Evolutionary conservation across 805 yeast species (phyloP).

Genomic region (Blastobotrys attinorum): DNA sequence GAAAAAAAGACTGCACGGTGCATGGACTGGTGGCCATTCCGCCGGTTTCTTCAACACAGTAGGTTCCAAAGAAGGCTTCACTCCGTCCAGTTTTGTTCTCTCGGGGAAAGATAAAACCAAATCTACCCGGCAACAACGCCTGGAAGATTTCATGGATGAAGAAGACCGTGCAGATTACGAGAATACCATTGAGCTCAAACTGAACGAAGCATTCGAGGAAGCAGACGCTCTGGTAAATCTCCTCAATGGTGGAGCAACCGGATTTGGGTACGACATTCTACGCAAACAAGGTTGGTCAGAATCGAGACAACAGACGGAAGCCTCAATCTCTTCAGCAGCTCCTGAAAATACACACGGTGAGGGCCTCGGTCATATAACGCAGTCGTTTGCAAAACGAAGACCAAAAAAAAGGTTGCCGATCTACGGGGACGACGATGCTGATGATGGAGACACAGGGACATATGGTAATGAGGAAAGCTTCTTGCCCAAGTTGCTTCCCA

Average conservation of each 20-base stretch:
- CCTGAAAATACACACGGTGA: not conserved
- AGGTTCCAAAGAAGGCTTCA: constrained; percentile 31
- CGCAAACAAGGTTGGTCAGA: not conserved
- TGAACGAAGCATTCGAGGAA: not conserved
- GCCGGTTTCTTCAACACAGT: constrained; percentile 30
- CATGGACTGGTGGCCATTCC: constrained; percentile 31
- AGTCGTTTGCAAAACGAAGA: constrained; percentile 2
- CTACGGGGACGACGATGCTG: constrained; percentile 20
- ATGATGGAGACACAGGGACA: no score
- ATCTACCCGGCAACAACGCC: constrained; percentile 8
- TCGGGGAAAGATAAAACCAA: constrained; percentile 13
- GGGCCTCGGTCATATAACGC: not conserved
- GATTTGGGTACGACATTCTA: not conserved
- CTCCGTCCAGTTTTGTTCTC: constrained; percentile 21
- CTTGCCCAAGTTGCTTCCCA: constrained; percentile 8
- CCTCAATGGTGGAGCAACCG: constrained; percentile 4
- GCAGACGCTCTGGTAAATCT: not conserved
- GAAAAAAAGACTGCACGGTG: constrained; percentile 24
- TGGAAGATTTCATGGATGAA: constrained; percentile 29
- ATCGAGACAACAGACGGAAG: not conserved
- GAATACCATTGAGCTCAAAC: constrained; percentile 10
- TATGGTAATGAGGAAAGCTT: constrained; percentile 17
- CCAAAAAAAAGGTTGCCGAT: constrained; percentile 18
- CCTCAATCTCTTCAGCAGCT: not conserved
- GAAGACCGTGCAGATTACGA: constrained; percentile 24